Evolutionary conservation across 257 asterid genomes (phyloP).

Genomic region (Nicotiana paniculata): DNA sequence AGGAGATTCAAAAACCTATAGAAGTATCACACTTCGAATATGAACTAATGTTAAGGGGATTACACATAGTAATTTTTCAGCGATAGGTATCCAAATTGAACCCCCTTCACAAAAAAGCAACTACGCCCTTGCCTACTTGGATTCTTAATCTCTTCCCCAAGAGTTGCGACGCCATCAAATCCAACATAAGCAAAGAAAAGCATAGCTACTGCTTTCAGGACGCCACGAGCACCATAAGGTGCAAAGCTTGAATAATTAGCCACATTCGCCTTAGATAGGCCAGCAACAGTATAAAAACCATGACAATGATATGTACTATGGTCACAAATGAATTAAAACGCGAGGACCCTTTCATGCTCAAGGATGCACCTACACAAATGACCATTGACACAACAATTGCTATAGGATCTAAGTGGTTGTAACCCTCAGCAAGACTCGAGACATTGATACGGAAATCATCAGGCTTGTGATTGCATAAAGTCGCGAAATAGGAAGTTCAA

Average conservation of each 20-base stretch:
- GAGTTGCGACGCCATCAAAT: slow-evolving; percentile 27
- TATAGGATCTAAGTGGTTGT: slow-evolving; percentile 32
- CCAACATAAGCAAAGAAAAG: slow-evolving; percentile 16
- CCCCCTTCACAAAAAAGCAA: too few species aligned
- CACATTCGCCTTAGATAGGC: slow-evolving; percentile 23
- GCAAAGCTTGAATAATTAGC: slow-evolving; percentile 24
- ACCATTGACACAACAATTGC: slow-evolving; percentile 20
- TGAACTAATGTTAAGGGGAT: too few species aligned
- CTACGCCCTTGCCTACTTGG: background rate
- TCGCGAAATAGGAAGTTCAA: slow-evolving; percentile 35
- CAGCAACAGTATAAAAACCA: slow-evolving; percentile 25
- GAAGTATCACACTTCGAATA: too few species aligned
- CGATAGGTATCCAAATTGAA: too few species aligned
- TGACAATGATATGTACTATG: slow-evolving; percentile 18
- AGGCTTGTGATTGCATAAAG: slow-evolving; percentile 23
- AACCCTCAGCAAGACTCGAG: slow-evolving; percentile 18
- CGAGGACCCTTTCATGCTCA: slow-evolving; percentile 21
- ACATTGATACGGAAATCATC: slow-evolving; percentile 22
- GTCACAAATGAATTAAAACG: slow-evolving; percentile 26
- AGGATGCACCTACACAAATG: slow-evolving; percentile 18
- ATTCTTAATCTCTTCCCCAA: slow-evolving; percentile 28
- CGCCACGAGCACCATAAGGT: slow-evolving; percentile 23
- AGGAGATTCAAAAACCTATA: background rate
- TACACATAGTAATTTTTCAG: too few species aligned
- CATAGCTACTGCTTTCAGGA: slow-evolving; percentile 29